A percentile compares a stretch with the other conserved stretches of the same genome.
Conservation (phyloP, 2,329 filamentous ascomycete genomes). For the Pestalotiopsis fici region DNA sequence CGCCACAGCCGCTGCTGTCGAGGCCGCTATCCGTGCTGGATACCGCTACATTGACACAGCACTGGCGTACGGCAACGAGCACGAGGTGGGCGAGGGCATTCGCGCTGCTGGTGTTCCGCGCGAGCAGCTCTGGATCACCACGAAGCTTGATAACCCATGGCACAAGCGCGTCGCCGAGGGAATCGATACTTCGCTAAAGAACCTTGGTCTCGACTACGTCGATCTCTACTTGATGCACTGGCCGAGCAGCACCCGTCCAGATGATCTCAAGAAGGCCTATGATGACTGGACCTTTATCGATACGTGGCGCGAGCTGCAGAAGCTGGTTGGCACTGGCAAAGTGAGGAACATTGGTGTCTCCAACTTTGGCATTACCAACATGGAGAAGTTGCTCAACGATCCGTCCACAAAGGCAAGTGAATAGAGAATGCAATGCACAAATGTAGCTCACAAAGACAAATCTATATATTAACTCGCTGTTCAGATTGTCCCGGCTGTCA, state of each 20-base stretch:
- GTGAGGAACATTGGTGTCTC: constrained; percentile 82
- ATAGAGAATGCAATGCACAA: neutral
- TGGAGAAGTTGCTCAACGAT: constrained; percentile 74
- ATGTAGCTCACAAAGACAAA: neutral
- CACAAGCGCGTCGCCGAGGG: constrained; percentile 69
- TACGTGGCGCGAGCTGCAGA: constrained; percentile 75
- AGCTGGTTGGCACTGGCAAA: constrained; percentile 68
- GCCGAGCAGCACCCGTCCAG: constrained; percentile 65
- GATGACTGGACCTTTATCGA: constrained; percentile 82
- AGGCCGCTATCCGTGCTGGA: constrained; percentile 65
- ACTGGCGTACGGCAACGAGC: constrained; percentile 76
- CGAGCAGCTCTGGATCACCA: constrained; percentile 70
- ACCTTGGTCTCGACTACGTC: constrained; percentile 64
- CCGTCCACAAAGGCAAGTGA: constrained; percentile 58
- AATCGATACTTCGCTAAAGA: constrained; percentile 59
- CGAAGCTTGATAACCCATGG: constrained; percentile 81
- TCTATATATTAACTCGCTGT: neutral
- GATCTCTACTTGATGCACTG: constrained; percentile 75
- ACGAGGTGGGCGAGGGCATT: constrained; percentile 67
- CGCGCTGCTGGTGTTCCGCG: constrained; percentile 65
- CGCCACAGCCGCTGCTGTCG: constrained; percentile 71
- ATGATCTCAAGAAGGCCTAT: constrained; percentile 66
- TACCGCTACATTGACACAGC: constrained; percentile 80
- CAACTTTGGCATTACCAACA: constrained; percentile 81
- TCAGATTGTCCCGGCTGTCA: constrained; percentile 65